phyloP scores from a whole-genome alignment of 2,329 filamentous ascomycete genomes.

The Didymella glomerata region DNA sequence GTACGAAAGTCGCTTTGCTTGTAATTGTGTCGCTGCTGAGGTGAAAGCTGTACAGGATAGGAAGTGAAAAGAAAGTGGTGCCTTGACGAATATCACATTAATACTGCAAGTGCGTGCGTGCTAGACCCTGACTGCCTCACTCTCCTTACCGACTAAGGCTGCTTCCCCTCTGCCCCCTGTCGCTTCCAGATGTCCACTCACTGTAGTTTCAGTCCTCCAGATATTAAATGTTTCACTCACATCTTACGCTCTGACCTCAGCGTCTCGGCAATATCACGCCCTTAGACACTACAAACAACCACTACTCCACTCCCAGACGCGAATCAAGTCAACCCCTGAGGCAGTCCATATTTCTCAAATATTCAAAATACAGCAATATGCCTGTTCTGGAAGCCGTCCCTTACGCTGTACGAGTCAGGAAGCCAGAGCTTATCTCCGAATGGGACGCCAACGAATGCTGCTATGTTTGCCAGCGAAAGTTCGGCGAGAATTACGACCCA shows the following conservation, averaged over 20 bases:
- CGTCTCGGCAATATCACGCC: not conserved
- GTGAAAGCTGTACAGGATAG: not conserved
- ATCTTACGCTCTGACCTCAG: not conserved
- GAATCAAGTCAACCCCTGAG: not conserved
- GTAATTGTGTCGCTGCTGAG: not conserved
- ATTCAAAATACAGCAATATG: not conserved
- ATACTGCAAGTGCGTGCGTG: not conserved
- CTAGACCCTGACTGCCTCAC: not conserved
- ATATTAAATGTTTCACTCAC: not conserved
- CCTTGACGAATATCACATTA: not conserved
- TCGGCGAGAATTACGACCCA: not conserved
- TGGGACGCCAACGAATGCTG: not conserved
- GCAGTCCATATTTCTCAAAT: not conserved
- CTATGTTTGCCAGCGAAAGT: not conserved
- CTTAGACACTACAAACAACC: not conserved
- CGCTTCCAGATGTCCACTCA: not conserved
- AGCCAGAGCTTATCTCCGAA: not conserved
- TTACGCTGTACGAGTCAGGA: not conserved
- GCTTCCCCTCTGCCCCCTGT: not conserved
- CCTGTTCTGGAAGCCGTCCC: not conserved
- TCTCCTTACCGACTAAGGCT: not conserved
- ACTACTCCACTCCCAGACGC: not conserved
- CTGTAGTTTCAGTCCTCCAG: not conserved
- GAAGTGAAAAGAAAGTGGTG: not conserved
- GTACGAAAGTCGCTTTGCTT: not conserved